Evolutionary conservation across 352 stramenopile genomes (phyloP), one percentile per base, ranked within the genome.

Genomic region (Pythium rishiriense): DNA sequence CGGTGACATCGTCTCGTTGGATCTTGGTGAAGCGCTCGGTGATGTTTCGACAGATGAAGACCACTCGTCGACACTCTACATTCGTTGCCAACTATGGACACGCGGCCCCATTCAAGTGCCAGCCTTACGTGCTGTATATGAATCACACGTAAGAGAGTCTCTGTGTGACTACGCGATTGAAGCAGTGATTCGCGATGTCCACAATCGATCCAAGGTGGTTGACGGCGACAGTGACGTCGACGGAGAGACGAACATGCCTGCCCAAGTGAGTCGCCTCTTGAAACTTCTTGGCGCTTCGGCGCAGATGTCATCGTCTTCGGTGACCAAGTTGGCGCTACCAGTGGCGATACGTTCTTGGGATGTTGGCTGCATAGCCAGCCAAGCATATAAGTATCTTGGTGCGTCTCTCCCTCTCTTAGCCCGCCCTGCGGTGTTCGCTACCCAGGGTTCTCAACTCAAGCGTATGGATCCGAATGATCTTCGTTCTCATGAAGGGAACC

Each of bases 121-220:
- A 15, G 78, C 88, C n/a, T 53, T 96, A 8, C 74, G 60, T 41
- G 63, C 85, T 3, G 68, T 91, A 19, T 71, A 93, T n/a, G 77
- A 91, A 52, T 68, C 73, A 14, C 87, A 87, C 43, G 21, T 96
- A 19, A 78, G 91, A 22, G 84, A 96, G 76, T 76, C 85, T 9
- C 45, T 96, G 41, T 85, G 80, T 31, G 87, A 96, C 48, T 93
- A 87, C 54, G 72, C 79, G n/a, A 91, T 94, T 17, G 85, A 96
- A 63, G 58, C 64, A 8, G 81, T 63, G 2, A 64, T 93, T 35
- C 69, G 64, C 19, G 49, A 74, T 5, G 43, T 70, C 1, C 56
- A 35, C 26, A 24, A 11, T 1, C 37, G 39, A 14, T 25, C 41
- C 10, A 25, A 43, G 81, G 4, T 10, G 1, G 31, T 26, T 22